Evolutionary conservation across 225 moss, liverwort and hornwort species (phyloP).

Genomic region (Lunularia cruciata): DNA sequence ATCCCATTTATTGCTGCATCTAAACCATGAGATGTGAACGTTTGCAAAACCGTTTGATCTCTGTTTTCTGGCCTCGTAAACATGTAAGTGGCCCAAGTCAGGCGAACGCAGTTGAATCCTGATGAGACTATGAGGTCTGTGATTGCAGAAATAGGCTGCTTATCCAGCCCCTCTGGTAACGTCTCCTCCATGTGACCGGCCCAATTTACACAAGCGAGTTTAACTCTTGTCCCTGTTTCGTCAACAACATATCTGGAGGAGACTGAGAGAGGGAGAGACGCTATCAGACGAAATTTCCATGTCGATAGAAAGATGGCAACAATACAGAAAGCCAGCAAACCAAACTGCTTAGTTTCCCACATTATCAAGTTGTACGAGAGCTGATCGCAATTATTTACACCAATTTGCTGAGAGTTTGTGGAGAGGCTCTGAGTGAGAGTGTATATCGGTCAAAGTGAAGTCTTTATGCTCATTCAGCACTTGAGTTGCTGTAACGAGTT

Average conservation of each 20-base stretch:
- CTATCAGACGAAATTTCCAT: neutral
- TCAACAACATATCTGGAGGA: constrained; percentile 52
- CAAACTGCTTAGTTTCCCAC: neutral
- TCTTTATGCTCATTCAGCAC: too few relatives aligned
- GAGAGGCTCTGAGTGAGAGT: too few relatives aligned
- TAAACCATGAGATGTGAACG: constrained; percentile 35
- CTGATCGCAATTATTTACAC: too few relatives aligned
- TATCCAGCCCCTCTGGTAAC: constrained; percentile 54
- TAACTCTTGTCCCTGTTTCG: constrained; percentile 41
- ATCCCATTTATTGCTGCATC: constrained; percentile 18
- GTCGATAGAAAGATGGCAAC: neutral
- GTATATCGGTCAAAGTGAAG: too few relatives aligned
- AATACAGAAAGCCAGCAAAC: neutral
- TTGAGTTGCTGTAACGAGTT: too few relatives aligned
- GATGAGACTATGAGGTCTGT: constrained; percentile 26
- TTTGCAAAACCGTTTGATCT: constrained; percentile 28
- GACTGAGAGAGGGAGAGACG: constrained; percentile 41
- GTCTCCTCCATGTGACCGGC: constrained; percentile 52
- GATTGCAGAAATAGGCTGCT: constrained; percentile 33
- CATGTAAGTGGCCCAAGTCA: constrained; percentile 57
- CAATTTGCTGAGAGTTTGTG: neutral
- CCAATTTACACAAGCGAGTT: constrained; percentile 65
- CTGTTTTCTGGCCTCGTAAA: constrained; percentile 53
- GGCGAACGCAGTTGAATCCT: constrained; percentile 64
- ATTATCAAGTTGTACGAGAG: too few relatives aligned